phyloP scores from a whole-genome alignment of 2,329 filamentous ascomycete species.

The Sarocladium brachiariae region DNA sequence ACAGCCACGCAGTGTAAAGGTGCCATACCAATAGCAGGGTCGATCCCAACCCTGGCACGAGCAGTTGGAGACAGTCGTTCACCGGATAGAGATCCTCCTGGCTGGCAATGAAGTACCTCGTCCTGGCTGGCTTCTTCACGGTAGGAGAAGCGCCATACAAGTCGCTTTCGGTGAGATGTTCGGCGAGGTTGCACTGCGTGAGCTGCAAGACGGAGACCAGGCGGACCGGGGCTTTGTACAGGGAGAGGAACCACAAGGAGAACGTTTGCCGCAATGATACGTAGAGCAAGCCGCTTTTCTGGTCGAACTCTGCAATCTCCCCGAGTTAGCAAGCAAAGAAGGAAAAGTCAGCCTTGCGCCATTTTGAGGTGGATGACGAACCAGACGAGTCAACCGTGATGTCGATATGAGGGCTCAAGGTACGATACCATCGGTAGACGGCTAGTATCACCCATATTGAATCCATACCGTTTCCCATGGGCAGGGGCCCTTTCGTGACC shows the following conservation, averaged over 20 bases:
- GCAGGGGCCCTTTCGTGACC: constrained; percentile 36
- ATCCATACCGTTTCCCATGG: constrained; percentile 37
- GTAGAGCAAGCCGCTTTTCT: constrained; percentile 60
- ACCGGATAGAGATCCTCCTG: constrained; percentile 82
- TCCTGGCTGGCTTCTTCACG: constrained; percentile 9
- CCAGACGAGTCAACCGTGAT: constrained; percentile 55
- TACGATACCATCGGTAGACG: constrained; percentile 80
- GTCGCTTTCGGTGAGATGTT: constrained; percentile 3
- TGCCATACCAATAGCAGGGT: constrained; percentile 54
- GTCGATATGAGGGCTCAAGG: constrained; percentile 68
- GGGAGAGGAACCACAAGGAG: constrained; percentile 68
- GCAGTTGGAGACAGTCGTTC: constrained; percentile 68
- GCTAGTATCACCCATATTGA: constrained; percentile 60
- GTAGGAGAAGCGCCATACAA: constrained; percentile 12
- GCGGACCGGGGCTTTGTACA: constrained; percentile 61
- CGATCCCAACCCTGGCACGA: constrained; percentile 52
- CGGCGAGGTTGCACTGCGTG: constrained; percentile 29
- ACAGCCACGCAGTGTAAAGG: constrained; percentile 56
- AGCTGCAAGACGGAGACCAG: constrained; percentile 64
- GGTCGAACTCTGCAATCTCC: constrained; percentile 58
- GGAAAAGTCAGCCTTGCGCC: neutral
- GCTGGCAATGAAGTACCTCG: constrained; percentile 59
- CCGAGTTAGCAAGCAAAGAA: too few relatives aligned
- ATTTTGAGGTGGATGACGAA: constrained; percentile 16
- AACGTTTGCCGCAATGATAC: constrained; percentile 69